Base-by-base conservation (phyloP, 495 filamentous ascomycete species). In the Baudoinia panamericana region DNA sequence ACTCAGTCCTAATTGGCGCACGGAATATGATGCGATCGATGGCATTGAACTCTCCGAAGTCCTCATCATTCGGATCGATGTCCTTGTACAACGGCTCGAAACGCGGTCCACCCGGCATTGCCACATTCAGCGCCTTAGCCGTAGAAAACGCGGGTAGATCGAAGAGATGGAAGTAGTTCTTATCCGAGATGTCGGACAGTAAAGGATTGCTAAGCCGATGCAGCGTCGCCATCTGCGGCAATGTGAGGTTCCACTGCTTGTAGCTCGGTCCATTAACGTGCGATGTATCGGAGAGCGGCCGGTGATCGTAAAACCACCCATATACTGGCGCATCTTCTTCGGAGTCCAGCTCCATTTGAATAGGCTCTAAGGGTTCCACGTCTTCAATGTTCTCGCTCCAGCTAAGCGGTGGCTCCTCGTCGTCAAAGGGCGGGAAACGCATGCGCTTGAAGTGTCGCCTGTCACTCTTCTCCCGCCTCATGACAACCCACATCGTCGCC, bases 11-110 rank as follows among this genome's bases (percentile, higher is more conserved):
- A 51, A 96, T 93, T 3, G 92, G 92, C 26, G 81, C 75, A 35
- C 92, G 80, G 70, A 99, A 99, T 52, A 99, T 99, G 61, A 99
- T 99, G 45, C 92, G 84, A 57, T 96, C 88, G 56, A 99, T 99
- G 31, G 88, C 92, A 53, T 99, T 99, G 73, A 99, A 99, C 61
- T 99, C 92, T 56, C 92, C 90, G 62, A 99, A 99, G 56, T 99
- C 92, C 60, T 99, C 92, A 53, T 96, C 87, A 53, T 99, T 96
- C 22, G 92, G 92, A 56, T 99, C 88, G 34, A 99, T 84, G 50
- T 99, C 92, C 63, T 99, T 99, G 68, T 96, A 99, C 9, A 99
- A 63, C 12, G 92, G 92, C 63, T 99, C 92, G 41, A 99, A 99
- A 28, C 90, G 78, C 48, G 92, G 92, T 25, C 92, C 92, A 57